A percentile compares a stretch with the other conserved stretches of the same genome.
phyloP scores from a whole-genome alignment of 2,329 filamentous ascomycete species.

The Aspergillus pseudotamarii region DNA sequence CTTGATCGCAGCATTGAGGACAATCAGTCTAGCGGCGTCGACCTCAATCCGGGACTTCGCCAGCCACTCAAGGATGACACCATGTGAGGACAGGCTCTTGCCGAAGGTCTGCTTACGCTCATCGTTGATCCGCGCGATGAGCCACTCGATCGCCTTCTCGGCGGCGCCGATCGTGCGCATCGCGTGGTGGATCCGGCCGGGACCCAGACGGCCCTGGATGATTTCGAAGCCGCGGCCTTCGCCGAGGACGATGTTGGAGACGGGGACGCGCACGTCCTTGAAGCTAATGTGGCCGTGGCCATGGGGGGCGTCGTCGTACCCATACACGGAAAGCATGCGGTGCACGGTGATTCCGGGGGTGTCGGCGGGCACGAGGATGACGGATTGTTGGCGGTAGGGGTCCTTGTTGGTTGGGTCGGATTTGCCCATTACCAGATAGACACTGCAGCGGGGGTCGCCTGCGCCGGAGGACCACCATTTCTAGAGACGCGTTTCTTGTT shows the following conservation, averaged over 20 bases:
- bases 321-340: slow-evolving; percentile 91
- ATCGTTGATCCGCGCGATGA: slow-evolving; percentile 93
- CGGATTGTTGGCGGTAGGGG: slow-evolving; percentile 87
- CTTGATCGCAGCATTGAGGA: slow-evolving; percentile 91
- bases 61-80: slow-evolving; percentile 93
- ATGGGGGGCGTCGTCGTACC: slow-evolving; percentile 97
- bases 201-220: slow-evolving; percentile 93
- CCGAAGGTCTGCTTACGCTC: slow-evolving; percentile 88
- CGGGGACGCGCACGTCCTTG: slow-evolving; percentile 85
- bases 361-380: slow-evolving; percentile 80
- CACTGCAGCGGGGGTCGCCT: slow-evolving; percentile 85
- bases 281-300: slow-evolving; percentile 94
- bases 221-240: slow-evolving; percentile 97
- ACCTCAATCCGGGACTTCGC: slow-evolving; percentile 92
- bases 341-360: slow-evolving; percentile 88
- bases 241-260: slow-evolving; percentile 81
- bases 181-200: slow-evolving; percentile 94
- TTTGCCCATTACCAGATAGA: slow-evolving; percentile 98
- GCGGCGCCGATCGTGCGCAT: slow-evolving; percentile 94
- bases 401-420: slow-evolving; percentile 74
- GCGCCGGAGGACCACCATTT: slow-evolving; percentile 99
- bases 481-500: slow-evolving; percentile 44
- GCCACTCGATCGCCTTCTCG: slow-evolving; percentile 90
- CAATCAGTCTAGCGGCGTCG: slow-evolving; percentile 83
- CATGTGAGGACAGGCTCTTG: slow-evolving; percentile 82